These are phyloP conservation scores for Quercus glauca DNA, from an alignment of 306 rosid genomes.

Conservation along the genomic window DNA sequence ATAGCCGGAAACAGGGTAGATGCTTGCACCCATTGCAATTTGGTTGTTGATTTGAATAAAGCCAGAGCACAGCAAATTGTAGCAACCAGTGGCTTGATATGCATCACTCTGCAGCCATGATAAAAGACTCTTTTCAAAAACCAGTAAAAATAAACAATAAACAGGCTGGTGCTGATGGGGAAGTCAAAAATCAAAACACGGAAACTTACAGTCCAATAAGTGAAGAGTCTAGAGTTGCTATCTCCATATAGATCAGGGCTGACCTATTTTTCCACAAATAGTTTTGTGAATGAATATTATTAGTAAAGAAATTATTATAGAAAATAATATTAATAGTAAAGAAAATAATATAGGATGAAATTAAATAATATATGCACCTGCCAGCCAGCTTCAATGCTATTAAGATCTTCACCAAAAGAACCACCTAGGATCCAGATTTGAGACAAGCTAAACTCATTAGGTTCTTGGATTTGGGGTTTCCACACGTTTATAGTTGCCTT, in stretches of 20 bases:
- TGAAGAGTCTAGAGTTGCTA: conserved; percentile 55
- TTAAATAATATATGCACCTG: conserved; percentile 30
- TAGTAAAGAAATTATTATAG: neutral
- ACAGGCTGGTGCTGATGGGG: neutral
- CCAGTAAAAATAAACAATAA: neutral
- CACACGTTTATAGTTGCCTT: conserved; percentile 61
- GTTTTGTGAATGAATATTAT: neutral
- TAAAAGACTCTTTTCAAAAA: neutral
- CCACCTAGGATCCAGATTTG: conserved; percentile 61
- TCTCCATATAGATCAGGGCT: conserved; percentile 61
- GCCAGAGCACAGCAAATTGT: conserved; percentile 58
- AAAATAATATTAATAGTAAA: neutral
- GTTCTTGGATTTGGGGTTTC: conserved; percentile 55
- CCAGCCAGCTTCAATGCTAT: conserved; percentile 69
- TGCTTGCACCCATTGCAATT: conserved; percentile 54
- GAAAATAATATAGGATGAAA: neutral
- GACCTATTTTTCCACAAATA: conserved; percentile 35
- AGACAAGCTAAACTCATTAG: conserved; percentile 56
- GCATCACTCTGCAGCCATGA: conserved; percentile 51
- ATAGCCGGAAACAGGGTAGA: conserved; percentile 49
- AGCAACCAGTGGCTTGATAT: conserved; percentile 66
- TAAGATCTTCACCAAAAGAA: conserved; percentile 56
- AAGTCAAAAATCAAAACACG: conserved; percentile 28
- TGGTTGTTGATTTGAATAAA: conserved; percentile 52
- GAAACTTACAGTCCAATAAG: conserved; percentile 56